Evolutionary conservation across 2,329 filamentous ascomycete genomes (phyloP), one percentile per base, ranked within the genome.

Genomic region (Trichoderma harzianum): DNA sequence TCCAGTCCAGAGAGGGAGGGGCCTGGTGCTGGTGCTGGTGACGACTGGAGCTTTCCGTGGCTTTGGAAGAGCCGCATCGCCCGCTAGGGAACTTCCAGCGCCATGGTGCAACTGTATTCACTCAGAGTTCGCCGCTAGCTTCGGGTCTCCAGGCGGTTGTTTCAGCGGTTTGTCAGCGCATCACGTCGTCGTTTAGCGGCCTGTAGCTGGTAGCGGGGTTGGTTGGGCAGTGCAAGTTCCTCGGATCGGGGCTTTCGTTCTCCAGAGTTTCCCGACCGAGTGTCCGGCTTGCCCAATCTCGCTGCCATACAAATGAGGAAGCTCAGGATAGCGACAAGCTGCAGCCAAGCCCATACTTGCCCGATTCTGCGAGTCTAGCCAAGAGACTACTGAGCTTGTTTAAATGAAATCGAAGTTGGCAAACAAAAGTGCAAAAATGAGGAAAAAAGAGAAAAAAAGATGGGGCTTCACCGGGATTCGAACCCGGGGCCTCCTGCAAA

Each of bases 401-500:
- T 18, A 16, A 18, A 18, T 11, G 39, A 61, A 12, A 43, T 21
- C n/a, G 28, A n/a, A n/a, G n/a, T 14, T 30, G 14, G 24, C 11
- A 21, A 28, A 43, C 39, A 43, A 43, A 43, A 43, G 39, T 43
- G 39, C 39, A 64, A 24, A 14, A 47, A 36, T 16, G 34, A 21
- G 14, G 11, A 11, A 28, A 70, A 65, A 57, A 53, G 47, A 16
- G 10, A 39, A 71, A 73, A 72, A 74, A 72, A 71, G 71, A 67
- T 62, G 55, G 74, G 74, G 74, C 64, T 73, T 73, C 66, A 71
- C 72, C 72, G 71, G 70, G 72, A 73, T 74, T 75, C 71, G 74
- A 75, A 75, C 74, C 74, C 74, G 74, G 74, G 74, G 69, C 74
- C 74, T 74, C 74, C 71, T 74, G 63, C 72, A 75, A 73, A 70